Conservation (phyloP, 1,284 basidiomycete genomes). For the Ceratobasidium papillatum region DNA sequence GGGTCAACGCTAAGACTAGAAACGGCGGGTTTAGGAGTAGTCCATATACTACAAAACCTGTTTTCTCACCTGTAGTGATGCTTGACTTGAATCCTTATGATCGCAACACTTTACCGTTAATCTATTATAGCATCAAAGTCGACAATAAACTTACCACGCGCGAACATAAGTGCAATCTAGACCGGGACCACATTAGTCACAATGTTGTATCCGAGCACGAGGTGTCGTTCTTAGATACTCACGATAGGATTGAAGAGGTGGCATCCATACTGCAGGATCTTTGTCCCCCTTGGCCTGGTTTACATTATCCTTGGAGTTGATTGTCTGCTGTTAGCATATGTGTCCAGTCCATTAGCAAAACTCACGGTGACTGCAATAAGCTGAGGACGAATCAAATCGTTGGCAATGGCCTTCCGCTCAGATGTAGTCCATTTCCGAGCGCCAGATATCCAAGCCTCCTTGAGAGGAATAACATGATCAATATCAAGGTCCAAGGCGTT, state of each 20-base stretch:
- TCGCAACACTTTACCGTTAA: no score
- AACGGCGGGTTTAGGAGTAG: neutral
- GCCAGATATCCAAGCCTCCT: conserved; percentile 62
- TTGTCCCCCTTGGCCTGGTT: conserved; percentile 56
- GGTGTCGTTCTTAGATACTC: no score
- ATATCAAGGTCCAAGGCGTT: conserved; percentile 66
- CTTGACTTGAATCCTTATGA: conserved; percentile 56
- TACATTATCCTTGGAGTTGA: conserved; percentile 50
- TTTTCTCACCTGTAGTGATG: conserved; percentile 53
- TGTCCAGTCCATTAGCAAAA: neutral
- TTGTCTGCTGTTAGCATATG: no score
- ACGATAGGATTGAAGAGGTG: conserved; percentile 56
- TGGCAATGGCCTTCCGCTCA: conserved; percentile 61
- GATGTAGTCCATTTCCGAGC: conserved; percentile 60
- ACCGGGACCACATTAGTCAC: no score
- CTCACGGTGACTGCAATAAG: conserved; percentile 60
- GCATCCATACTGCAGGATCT: conserved; percentile 61
- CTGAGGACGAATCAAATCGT: conserved; percentile 63
- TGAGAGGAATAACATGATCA: conserved; percentile 50
- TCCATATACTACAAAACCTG: no score
- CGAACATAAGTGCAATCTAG: conserved; percentile 42
- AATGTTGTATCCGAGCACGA: no score
- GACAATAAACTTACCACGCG: conserved; percentile 2
- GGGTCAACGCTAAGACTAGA: conserved; percentile 55
- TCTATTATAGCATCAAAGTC: no score